Evolutionary conservation across 441 rosid genomes (phyloP), one percentile per base, ranked within the genome.

Genomic region (Daphne laureola): DNA sequence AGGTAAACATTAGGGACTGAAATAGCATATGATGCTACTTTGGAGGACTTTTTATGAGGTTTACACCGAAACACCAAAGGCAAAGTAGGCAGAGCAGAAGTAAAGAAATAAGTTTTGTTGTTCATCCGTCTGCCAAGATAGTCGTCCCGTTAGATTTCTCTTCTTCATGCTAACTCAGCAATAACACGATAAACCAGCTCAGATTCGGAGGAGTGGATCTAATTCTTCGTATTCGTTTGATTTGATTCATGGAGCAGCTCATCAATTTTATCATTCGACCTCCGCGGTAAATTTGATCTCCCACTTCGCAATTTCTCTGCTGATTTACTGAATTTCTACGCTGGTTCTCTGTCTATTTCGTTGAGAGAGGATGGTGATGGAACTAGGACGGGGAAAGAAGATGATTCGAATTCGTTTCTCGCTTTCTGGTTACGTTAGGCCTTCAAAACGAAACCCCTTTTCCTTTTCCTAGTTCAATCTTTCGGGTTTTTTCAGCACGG

Each of bases 241-340:
- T 31, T 31, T 31, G 38, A 75, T 65, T 35, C 35, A 88, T 92
- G 98, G 96, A 89, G 70, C 98, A 89, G 72, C 88, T 92, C 64
- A 86, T 92, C 46, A 89, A 77, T 82, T 89, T 92, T 60, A 84
- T 92, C 47, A 89, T 92, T 58, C 82, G 98, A 54, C 96, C 97
- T 53, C 96, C 98, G 67, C 83, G 96, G 98, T 89, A 58, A 55
- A 27, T 8, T 16, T 27, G 36, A n/a, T 44, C 38, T 31, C 38
- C 38, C 8, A 9, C 11, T 31, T 31, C 38, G 38, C 14, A 7
- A 54, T 55, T 68, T 50, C 52, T 38, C 43, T 38, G 45, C 12
- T 13, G 12, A 2, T 23, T 51, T 49, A 42, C 55, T 38, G 45
- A 3, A 50, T 16, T 57, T 38, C 35, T 35, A 14, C 12, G 21